Conservation (phyloP, 768 basidiomycete genomes). For the Boletus rubropictus region DNA sequence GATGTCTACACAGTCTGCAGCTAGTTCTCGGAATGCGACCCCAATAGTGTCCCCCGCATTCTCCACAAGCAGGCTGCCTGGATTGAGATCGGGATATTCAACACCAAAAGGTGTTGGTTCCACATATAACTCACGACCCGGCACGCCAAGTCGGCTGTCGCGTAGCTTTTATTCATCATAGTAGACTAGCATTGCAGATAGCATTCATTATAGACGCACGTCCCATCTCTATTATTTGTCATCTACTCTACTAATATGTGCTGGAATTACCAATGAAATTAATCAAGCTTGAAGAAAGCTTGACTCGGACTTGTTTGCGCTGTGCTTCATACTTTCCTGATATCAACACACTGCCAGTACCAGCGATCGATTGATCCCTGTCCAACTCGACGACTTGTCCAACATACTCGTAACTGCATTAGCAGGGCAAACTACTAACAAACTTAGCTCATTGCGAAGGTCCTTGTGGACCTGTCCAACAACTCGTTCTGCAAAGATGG, state of each 20-base stretch:
- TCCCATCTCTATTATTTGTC: conserved; percentile 1
- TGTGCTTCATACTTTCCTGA: background rate
- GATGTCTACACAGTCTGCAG: conserved; percentile 47
- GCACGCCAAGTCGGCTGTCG: conserved; percentile 55
- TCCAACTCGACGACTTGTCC: too few species aligned
- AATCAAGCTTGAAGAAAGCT: too few species aligned
- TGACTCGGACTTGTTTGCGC: background rate
- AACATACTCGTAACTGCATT: background rate
- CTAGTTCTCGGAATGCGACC: conserved; percentile 62
- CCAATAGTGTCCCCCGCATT: conserved; percentile 51
- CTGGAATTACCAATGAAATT: background rate
- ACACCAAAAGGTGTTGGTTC: conserved; percentile 47
- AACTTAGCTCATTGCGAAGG: background rate
- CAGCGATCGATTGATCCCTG: background rate
- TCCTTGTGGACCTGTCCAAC: background rate
- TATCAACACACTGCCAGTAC: conserved; percentile 1
- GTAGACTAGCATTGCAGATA: conserved; percentile 8
- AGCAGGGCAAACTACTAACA: background rate
- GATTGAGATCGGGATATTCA: conserved; percentile 53
- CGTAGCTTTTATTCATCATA: conserved; percentile 33
- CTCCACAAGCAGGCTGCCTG: conserved; percentile 34
- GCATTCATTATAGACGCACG: conserved; percentile 9
- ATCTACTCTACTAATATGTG: conserved; percentile 20
- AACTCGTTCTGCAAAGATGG: conserved; percentile 54
- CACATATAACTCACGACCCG: conserved; percentile 50